Evolutionary conservation across 2,329 filamentous ascomycete genomes (phyloP).

Genomic region (Nemania sp.): DNA sequence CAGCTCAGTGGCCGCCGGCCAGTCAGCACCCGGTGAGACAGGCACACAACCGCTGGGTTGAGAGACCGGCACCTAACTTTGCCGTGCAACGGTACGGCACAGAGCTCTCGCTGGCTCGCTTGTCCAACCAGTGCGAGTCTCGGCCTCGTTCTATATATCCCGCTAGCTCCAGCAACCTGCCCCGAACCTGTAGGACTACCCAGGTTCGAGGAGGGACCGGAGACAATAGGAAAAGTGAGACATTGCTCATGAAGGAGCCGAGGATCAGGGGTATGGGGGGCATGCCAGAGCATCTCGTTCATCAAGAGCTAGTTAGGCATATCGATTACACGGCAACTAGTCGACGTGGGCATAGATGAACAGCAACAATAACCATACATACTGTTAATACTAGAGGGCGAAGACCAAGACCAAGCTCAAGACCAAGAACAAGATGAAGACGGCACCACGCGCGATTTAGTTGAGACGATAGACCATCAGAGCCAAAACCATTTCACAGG

Average conservation of each 20-base stretch:
- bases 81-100: conserved; percentile 12
- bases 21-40: conserved; percentile 1
- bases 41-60: neutral
- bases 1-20: conserved; percentile 1
- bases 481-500: neutral
- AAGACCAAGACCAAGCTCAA: too few species aligned
- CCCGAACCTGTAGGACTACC: conserved; percentile 19
- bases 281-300: neutral
- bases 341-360: neutral
- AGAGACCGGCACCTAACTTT: conserved; percentile 9
- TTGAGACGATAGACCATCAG: conserved; percentile 1
- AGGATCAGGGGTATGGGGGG: conserved; percentile 16
- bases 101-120: conserved; percentile 10
- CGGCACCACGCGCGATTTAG: neutral
- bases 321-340: neutral
- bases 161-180: conserved; percentile 1
- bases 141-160: conserved; percentile 5
- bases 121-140: conserved; percentile 8
- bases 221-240: conserved; percentile 16
- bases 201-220: conserved; percentile 7
- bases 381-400: conserved; percentile 13
- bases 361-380: conserved; percentile 10
- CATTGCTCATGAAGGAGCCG: conserved; percentile 2
- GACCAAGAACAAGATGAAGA: neutral
- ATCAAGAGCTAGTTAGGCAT: neutral